Evolutionary conservation across 352 stramenopile species (phyloP), one percentile per base, ranked within the genome.

Genomic region (Phytopythium mirpurense): DNA sequence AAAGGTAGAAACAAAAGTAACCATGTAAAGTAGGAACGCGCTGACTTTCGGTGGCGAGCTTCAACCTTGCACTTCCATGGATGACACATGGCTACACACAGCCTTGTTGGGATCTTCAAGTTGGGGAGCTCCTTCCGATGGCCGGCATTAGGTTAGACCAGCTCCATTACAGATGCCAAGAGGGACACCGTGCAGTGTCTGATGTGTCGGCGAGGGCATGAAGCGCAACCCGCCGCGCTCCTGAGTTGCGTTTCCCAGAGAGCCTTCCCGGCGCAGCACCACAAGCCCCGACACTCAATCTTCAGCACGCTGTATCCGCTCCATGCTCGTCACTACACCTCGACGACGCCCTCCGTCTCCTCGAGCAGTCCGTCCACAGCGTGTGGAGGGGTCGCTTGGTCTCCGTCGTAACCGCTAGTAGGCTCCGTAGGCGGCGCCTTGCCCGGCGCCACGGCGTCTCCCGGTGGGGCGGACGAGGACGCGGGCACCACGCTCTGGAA

Each of bases 1-100:
- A n/a, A n/a, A n/a, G n/a, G n/a, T n/a, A n/a, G n/a, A n/a, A n/a
- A n/a, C n/a, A n/a, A n/a, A 44, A 27, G 38, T 44, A 44, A 44
- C 19, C n/a, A 2, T 12, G 11, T 44, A 19, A 44, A 44, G 38
- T 44, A 44, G 24, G 19, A 5, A 29, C 12, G 5, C 40, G 10
- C 9, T 3, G 21, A 18, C 40, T 45, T 45, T 45, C 40, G 40
- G 40, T 41, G 35, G 35, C 29, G 40, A 45, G 21, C 40, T 45
- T 45, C 40, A 45, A 45, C 21, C 12, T 45, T 45, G 40, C 40
- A 31, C 40, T 16, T 45, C 40, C 4, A 8, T 0, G 5, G 21
- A 45, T 45, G 40, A 45, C 40, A 18, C 19, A 45, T 45, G 40
- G 40, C 40, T 45, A 45, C 40, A 45, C n/a, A n/a, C n/a, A n/a